A percentile compares a stretch with the other conserved stretches of the same genome.
Conservation (phyloP, 1,284 basidiomycete genomes). For the Ustilago esculenta region DNA sequence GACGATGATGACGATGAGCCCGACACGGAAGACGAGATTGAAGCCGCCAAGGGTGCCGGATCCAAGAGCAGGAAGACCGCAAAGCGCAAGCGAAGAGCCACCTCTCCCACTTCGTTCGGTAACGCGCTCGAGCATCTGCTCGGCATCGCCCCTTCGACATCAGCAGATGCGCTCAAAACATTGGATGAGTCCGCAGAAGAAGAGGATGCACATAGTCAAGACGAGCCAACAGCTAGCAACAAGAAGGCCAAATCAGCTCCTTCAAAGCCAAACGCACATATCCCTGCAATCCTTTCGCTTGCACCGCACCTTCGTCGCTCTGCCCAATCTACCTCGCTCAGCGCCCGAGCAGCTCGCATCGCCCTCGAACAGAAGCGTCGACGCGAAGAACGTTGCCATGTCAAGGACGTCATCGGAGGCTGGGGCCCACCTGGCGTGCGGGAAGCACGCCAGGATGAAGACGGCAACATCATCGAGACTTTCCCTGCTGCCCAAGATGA, state of each 20-base stretch:
- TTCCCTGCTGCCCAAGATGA: slow-evolving; percentile 18
- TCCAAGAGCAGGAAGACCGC: slow-evolving; percentile 58
- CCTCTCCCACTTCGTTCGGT: slow-evolving; percentile 62
- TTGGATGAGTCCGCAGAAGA: slow-evolving; percentile 13
- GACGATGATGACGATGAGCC: slow-evolving; percentile 41
- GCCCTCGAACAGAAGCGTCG: slow-evolving; percentile 56
- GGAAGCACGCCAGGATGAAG: slow-evolving; percentile 41
- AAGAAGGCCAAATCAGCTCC: slow-evolving; percentile 11
- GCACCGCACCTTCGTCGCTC: slow-evolving; percentile 61
- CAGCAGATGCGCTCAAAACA: slow-evolving; percentile 18
- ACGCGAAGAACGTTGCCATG: slow-evolving; percentile 58
- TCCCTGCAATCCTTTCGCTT: slow-evolving; percentile 60
- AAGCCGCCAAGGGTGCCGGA: slow-evolving; percentile 44
- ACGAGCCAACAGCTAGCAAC: not conserved
- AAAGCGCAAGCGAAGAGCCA: slow-evolving; percentile 62
- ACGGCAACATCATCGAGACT: slow-evolving; percentile 43
- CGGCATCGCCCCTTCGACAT: slow-evolving; percentile 32
- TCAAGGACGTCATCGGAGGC: slow-evolving; percentile 64
- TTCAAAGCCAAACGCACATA: slow-evolving; percentile 4
- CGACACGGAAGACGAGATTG: slow-evolving; percentile 58
- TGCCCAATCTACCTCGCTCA: slow-evolving; percentile 53
- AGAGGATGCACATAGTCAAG: slow-evolving; percentile 5
- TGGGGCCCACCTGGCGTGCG: slow-evolving; percentile 63
- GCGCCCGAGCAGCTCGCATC: slow-evolving; percentile 60
- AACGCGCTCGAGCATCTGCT: slow-evolving; percentile 56